Evolutionary conservation across 2,329 filamentous ascomycete species (phyloP).

Genomic region (Teratosphaeria nubilosa): DNA sequence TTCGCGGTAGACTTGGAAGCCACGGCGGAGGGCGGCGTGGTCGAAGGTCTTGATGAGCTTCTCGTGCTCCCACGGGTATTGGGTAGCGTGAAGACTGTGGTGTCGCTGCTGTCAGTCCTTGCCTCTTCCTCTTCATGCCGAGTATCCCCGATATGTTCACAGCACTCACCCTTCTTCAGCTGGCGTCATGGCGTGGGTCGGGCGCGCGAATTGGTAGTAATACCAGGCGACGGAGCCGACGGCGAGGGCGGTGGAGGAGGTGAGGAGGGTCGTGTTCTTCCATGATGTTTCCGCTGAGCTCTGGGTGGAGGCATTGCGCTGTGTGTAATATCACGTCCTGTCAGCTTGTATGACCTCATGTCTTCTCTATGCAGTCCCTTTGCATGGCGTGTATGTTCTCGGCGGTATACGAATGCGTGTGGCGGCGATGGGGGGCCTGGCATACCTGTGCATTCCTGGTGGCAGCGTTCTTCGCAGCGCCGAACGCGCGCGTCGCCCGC

Average conservation of each 20-base stretch:
- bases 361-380: neutral
- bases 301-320: constrained; percentile 59
- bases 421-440: constrained; percentile 5
- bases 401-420: neutral
- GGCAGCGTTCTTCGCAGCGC: constrained; percentile 59
- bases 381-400: neutral
- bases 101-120: constrained; percentile 6
- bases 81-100: constrained; percentile 73
- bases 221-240: constrained; percentile 92
- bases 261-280: constrained; percentile 76
- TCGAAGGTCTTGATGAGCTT: constrained; percentile 94
- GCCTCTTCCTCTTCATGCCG: constrained; percentile 2
- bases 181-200: constrained; percentile 79
- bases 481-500: constrained; percentile 79
- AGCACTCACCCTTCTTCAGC: constrained; percentile 88
- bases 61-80: constrained; percentile 92
- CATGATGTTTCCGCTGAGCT: constrained; percentile 59
- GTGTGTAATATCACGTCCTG: constrained; percentile 13
- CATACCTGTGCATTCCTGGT: constrained; percentile 38
- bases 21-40: constrained; percentile 92
- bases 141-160: neutral
- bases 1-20: constrained; percentile 98
- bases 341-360: constrained; percentile 8
- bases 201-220: constrained; percentile 87
- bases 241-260: constrained; percentile 76